Conservation (phyloP, 306 rosid species). For the Dicorynia guianensis region DNA sequence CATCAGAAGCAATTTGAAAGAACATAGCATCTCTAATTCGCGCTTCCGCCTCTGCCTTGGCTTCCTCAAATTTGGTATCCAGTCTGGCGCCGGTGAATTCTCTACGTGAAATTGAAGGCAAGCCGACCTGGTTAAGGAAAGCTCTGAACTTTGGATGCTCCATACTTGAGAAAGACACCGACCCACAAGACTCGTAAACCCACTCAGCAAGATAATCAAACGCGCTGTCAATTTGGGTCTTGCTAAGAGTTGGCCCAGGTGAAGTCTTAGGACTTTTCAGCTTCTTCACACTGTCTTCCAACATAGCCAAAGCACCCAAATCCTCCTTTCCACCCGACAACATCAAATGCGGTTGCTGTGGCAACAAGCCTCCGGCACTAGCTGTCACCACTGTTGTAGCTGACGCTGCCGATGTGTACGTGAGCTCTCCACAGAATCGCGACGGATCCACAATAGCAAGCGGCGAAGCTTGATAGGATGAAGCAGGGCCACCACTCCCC, state of each 20-base stretch:
- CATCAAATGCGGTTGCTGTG: constrained; percentile 79
- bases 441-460: constrained; percentile 62
- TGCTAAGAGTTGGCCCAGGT: constrained; percentile 72
- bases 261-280: constrained; percentile 92
- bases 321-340: constrained; percentile 93
- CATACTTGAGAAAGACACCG: constrained; percentile 77
- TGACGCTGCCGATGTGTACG: constrained; percentile 50
- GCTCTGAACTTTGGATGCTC: constrained; percentile 88
- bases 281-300: constrained; percentile 96
- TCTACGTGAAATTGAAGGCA: constrained; percentile 66
- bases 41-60: constrained; percentile 76
- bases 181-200: constrained; percentile 85
- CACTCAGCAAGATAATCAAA: constrained; percentile 80
- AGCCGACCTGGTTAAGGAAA: constrained; percentile 80
- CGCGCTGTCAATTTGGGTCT: constrained; percentile 72
- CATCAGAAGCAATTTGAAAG: constrained; percentile 82
- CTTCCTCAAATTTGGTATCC: constrained; percentile 74
- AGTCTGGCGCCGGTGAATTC: constrained; percentile 66
- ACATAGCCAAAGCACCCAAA: constrained; percentile 88
- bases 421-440: constrained; percentile 56
- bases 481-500: constrained; percentile 23
- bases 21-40: constrained; percentile 90
- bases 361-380: constrained; percentile 37
- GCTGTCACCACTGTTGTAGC: constrained; percentile 35
- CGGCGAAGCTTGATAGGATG: constrained; percentile 56